Percentiles rank a stretch among this genome's conserved stretches.
phyloP scores from a whole-genome alignment of 73 alveolate species.

The Tetrahymena thermophila region DNA sequence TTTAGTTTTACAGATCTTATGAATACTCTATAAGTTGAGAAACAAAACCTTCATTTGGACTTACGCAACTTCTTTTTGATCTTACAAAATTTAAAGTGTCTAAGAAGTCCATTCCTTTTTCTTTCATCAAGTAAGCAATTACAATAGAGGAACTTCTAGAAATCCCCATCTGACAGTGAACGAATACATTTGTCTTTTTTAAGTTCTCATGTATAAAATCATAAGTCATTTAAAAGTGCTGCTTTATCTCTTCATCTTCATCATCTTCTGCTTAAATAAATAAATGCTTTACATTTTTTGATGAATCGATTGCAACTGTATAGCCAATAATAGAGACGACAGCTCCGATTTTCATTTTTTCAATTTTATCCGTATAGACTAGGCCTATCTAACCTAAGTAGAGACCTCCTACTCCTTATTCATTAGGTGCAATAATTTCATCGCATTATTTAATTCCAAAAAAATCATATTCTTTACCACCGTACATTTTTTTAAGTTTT shows the following conservation, averaged over 20 bases:
- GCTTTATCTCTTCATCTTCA: slow-evolving; percentile 3
- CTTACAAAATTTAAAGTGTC: slow-evolving; percentile 78
- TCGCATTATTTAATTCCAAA: background rate
- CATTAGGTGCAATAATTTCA: background rate
- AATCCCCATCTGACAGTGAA: slow-evolving; percentile 91
- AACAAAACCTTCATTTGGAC: slow-evolving; percentile 86
- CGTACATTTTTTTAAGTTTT: background rate
- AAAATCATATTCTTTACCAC: background rate
- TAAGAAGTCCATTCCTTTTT: slow-evolving; percentile 63
- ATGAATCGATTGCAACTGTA: background rate
- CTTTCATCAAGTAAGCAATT: slow-evolving; percentile 84
- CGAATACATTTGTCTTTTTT: slow-evolving; percentile 55
- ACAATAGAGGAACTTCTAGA: slow-evolving; percentile 89
- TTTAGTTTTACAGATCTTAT: background rate
- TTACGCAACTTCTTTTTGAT: slow-evolving; percentile 68
- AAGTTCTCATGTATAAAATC: slow-evolving; percentile 24
- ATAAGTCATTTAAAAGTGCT: slow-evolving; percentile 13
- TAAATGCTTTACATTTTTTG: slow-evolving; percentile 14
- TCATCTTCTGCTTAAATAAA: slow-evolving; percentile 8
- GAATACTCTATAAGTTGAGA: slow-evolving; percentile 70
- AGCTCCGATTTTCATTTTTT: background rate
- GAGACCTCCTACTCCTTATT: background rate
- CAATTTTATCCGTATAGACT: background rate
- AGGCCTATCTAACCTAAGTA: background rate
- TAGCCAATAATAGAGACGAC: background rate